Base-by-base conservation (phyloP, 192 early-diverging fungal genomes). In the Coemansia sp. region DNA sequence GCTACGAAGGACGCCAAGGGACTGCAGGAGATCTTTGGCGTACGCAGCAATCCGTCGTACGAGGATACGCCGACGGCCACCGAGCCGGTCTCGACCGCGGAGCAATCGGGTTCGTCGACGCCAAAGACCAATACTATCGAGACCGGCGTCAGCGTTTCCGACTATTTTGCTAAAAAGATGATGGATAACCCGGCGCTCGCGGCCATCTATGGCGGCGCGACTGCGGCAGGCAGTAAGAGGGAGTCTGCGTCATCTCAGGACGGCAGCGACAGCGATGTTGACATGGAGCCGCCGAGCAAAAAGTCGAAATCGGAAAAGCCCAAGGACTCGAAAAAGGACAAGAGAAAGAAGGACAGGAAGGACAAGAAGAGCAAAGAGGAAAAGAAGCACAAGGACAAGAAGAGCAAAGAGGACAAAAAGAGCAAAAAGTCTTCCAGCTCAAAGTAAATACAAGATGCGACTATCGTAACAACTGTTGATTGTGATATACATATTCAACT, bases 91-190 rank as follows among this genome's bases (percentile, higher is more conserved):
- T 55, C 35, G n/a, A 58, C 60, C 23, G 32, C 57, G 27, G 32
- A 42, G 35, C 49, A 66, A 23, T 66, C 60, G 0, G 67, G 55
- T 20, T 35, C 60, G 22, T 61, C 58, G 10, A 69, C 67, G 46
- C 60, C 53, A 27, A 61, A 56, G 18, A 48, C 51, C 4, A 56
- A 60, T 10, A 74, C 55, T 10, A 50, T 68, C 6, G 54, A 62
- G 48, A 59, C 72, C 2, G 66, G 58, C 22, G 58, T 81, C 14
- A 72, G 65, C 22, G 61, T 71, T n/a, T 25, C 58, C 19, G 78
- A 81, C 16, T 81, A 81, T 46, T 81, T 81, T 68, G 78, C 78
- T 0, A 42, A 65, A 10, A 81, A 81, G 48, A 62, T 75, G 53
- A 55, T 61, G 0, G 62, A 65, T 0, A 75, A 81, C 39, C 78